phyloP scores from a whole-genome alignment of 352 stramenopile genomes.

The Globisporangium irregulare region DNA sequence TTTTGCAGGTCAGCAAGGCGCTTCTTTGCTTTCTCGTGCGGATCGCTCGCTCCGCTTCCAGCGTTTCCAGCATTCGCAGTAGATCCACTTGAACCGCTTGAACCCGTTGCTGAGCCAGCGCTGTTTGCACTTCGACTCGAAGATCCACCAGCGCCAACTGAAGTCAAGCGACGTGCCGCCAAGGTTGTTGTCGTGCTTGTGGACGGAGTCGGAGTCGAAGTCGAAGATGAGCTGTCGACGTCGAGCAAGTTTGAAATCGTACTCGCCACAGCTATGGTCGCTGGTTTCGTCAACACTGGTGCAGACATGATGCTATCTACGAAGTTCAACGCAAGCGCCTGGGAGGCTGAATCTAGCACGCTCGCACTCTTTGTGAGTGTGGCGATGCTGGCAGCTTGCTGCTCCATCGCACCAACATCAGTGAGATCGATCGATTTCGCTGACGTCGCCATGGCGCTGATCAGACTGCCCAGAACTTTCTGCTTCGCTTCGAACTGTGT shows the following conservation, averaged over 20 bases:
- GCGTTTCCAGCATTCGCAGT: conserved; percentile 6
- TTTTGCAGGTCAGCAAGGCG: conserved; percentile 34
- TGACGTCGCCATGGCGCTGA: conserved; percentile 56
- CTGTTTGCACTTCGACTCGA: neutral
- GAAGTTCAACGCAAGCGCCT: conserved; percentile 48
- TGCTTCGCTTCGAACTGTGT: conserved; percentile 52
- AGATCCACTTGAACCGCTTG: neutral
- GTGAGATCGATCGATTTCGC: conserved; percentile 44
- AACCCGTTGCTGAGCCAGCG: neutral
- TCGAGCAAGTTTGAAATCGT: conserved; percentile 68
- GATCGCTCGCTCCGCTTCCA: conserved; percentile 13
- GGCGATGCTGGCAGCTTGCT: conserved; percentile 57
- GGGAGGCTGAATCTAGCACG: conserved; percentile 45
- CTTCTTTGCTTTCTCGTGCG: conserved; percentile 29
- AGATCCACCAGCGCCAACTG: neutral
- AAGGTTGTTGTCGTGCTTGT: conserved; percentile 1
- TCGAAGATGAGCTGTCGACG: conserved; percentile 19
- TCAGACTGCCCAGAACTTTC: conserved; percentile 42
- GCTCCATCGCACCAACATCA: conserved; percentile 53
- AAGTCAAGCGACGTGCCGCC: neutral
- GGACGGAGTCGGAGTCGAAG: neutral
- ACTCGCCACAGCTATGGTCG: conserved; percentile 42
- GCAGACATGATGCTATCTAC: conserved; percentile 55
- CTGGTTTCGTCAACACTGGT: conserved; percentile 46
- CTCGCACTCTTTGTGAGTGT: conserved; percentile 65